phyloP scores from a whole-genome alignment of 2,329 filamentous ascomycete species.

The Anisogramma anomala region DNA sequence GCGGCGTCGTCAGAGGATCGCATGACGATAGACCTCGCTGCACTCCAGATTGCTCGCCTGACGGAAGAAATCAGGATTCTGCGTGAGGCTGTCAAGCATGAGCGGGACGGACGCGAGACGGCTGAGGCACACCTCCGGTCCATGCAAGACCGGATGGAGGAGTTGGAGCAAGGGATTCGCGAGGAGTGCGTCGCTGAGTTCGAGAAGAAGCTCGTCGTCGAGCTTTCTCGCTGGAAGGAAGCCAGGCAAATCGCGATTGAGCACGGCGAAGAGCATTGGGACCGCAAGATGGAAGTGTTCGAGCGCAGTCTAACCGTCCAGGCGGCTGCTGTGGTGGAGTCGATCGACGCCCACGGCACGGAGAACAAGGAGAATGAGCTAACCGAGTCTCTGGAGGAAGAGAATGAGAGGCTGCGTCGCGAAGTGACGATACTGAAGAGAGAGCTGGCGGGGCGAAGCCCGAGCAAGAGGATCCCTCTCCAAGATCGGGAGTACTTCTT shows the following conservation, averaged over 20 bases:
- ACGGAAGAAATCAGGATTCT: slow-evolving; percentile 66
- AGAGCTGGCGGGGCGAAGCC: slow-evolving; percentile 52
- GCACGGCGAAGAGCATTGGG: slow-evolving; percentile 70
- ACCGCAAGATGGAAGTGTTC: slow-evolving; percentile 62
- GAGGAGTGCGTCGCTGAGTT: slow-evolving; percentile 85
- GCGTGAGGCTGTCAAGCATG: slow-evolving; percentile 55
- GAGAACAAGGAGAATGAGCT: slow-evolving; percentile 51
- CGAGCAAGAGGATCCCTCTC: slow-evolving; percentile 46
- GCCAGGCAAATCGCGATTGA: slow-evolving; percentile 70
- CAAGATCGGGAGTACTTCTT: slow-evolving; percentile 40
- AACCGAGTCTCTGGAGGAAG: slow-evolving; percentile 53
- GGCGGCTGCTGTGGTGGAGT: slow-evolving; percentile 36
- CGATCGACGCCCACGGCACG: slow-evolving; percentile 32
- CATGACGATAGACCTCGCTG: slow-evolving; percentile 71
- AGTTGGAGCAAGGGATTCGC: slow-evolving; percentile 71
- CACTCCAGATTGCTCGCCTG: slow-evolving; percentile 70
- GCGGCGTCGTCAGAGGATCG: slow-evolving; percentile 37
- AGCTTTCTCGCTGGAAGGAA: slow-evolving; percentile 71
- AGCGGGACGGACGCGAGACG: slow-evolving; percentile 57
- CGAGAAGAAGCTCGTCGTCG: slow-evolving; percentile 62
- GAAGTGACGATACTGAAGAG: slow-evolving; percentile 55
- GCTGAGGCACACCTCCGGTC: slow-evolving; percentile 63
- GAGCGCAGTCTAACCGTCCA: slow-evolving; percentile 37
- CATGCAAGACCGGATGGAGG: slow-evolving; percentile 52
- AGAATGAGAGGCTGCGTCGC: slow-evolving; percentile 57